phyloP scores from a whole-genome alignment of 768 basidiomycete species.

The Imleria badia region DNA sequence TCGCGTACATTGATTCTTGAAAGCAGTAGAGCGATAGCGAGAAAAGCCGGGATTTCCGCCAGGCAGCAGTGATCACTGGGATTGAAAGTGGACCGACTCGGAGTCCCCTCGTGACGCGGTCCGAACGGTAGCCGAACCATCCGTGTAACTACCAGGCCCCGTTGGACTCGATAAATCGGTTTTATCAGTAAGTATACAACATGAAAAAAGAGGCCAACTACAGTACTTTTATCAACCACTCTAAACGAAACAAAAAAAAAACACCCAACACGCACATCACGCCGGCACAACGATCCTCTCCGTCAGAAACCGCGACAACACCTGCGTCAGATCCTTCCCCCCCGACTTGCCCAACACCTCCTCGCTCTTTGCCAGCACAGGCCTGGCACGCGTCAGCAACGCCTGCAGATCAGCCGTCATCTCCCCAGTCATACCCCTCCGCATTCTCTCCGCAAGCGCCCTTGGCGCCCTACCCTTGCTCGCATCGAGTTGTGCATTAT shows the following conservation, averaged over 20 bases:
- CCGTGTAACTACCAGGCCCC: too few species aligned
- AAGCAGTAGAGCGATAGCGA: too few species aligned
- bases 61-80: too few species aligned
- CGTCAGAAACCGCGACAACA: constrained; percentile 64
- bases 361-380: constrained; percentile 61
- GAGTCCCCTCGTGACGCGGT: too few species aligned
- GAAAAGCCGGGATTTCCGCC: too few species aligned
- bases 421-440: constrained; percentile 79
- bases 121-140: too few species aligned
- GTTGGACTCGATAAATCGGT: too few species aligned
- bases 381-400: constrained; percentile 62
- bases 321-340: constrained; percentile 54
- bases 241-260: neutral
- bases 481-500: constrained; percentile 18
- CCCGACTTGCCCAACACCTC: constrained; percentile 40
- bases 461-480: constrained; percentile 43
- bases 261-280: constrained; percentile 19
- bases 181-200: too few species aligned
- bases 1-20: too few species aligned
- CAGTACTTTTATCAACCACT: constrained; percentile 12
- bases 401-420: constrained; percentile 71
- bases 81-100: too few species aligned
- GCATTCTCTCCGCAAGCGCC: constrained; percentile 60
- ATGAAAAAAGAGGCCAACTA: neutral
- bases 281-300: constrained; percentile 52